Base-by-base conservation (phyloP, 176 grass and related monocot genomes). In the Bonia amplexicaulis region DNA sequence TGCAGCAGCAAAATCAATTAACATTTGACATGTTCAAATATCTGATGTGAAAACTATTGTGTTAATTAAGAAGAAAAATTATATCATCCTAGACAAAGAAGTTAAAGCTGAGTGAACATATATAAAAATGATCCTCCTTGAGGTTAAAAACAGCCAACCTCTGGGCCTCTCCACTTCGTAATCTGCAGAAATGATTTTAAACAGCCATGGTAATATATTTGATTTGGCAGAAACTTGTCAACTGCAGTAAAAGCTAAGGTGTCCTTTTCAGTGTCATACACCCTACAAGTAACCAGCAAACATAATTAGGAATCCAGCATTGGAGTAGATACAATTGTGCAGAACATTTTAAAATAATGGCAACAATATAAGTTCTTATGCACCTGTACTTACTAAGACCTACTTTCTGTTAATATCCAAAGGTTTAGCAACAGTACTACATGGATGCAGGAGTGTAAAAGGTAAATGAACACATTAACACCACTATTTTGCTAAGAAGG, bases 151-250 rank as follows among this genome's bases (percentile, higher is more conserved):
- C 42, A 53, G 66, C 59, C 37, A 83, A 99, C 96, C 91, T 99
- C 93, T 53, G 96, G 86, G 15, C 96, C 93, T 94, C 73, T 99
- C 96, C 96, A 99, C 61, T 99, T 96, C 82, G 96, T 99, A 80
- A 96, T 96, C 71, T 99, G 91, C 82, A 99, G 91, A 90, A 99
- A 99, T 39, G 93, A 96, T 92, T 92, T 96, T 37, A 99, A 90
- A 74, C 91, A 96, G 58, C 96, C 96, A 14, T 99, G 81, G 75
- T 96, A 99, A 57, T 99, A 99, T 44, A 99, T 86, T 94, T 96
- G 73, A 89, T 92, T 73, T 22, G 88, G 93, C 67, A 99, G 63
- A 91, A 99, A 90, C 84, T 82, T 94, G 84, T 92, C 84, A 58
- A 99, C 93, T 75, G 96, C 74, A 39, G 91, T 91, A 91, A 99